Base-by-base conservation (phyloP, 2,329 filamentous ascomycete species). In the Salinomyces thailandicus region DNA sequence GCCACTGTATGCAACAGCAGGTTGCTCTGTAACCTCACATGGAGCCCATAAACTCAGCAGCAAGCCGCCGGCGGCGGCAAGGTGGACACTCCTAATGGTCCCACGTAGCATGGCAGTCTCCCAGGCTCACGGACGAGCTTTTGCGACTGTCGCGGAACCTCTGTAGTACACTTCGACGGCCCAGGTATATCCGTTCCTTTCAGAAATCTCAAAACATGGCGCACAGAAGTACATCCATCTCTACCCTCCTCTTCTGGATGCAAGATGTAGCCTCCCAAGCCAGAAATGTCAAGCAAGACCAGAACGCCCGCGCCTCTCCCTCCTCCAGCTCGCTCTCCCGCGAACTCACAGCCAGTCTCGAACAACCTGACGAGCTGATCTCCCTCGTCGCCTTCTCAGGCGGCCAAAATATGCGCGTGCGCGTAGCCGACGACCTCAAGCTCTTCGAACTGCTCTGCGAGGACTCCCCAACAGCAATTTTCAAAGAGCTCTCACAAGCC, bases 381-480 rank as follows among this genome's bases (percentile, higher is more conserved):
- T 33, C 31, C 5, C 18, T 33, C 9, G 15, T 33, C 31, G 31
- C 31, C 15, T 33, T 33, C 31, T 33, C 31, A 5, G 34, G 31
- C 22, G 39, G 39, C 15, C 31, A 24, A 4, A 30, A 31, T 27
- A 42, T 42, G 39, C 35, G 33, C 36, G 36, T 42, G 9, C 39
- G 36, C 14, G 17, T 42, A 13, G 39, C 39, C 3, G 36, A 42
- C 26, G 39, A 42, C 12, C 33, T 42, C 12, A 31, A 33, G 13
- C 18, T 42, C 14, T 42, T 39, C 36, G 39, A 42, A 5, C 39
- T 42, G 11, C 24, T 42, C 5, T 17, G 20, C n/a, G 33, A 35
- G 31, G 18, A 33, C 13, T 27, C 31, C 20, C 33, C 39, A 5
- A 26, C 18, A 13, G 33, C 39, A 3, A 35, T 31, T 14, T n/a